phyloP scores from a whole-genome alignment of 2,329 filamentous ascomycete species.

The Pseudogymnoascus verrucosus region DNA sequence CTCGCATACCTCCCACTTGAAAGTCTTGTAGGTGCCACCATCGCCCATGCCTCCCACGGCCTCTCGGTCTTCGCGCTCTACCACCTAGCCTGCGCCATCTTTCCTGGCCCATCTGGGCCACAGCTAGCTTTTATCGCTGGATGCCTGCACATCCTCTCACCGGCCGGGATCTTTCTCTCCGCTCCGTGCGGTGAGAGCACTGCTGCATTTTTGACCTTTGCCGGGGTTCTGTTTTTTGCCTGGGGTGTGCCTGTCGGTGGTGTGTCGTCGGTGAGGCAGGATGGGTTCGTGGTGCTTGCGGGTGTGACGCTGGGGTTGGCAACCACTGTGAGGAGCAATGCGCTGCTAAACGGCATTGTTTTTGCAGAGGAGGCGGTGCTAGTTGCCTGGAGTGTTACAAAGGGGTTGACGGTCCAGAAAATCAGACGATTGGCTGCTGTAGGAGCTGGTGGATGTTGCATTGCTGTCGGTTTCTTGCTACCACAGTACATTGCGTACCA shows the following conservation, averaged over 20 bases:
- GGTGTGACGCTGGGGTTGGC: conserved; percentile 65
- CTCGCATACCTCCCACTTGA: conserved; percentile 29
- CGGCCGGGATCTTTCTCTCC: conserved; percentile 82
- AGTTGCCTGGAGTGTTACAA: conserved; percentile 34
- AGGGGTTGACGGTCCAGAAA: conserved; percentile 34
- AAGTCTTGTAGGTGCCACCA: conserved; percentile 49
- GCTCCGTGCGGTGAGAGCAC: conserved; percentile 76
- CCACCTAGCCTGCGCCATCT: conserved; percentile 52
- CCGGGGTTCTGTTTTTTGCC: conserved; percentile 63
- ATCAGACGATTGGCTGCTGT: conserved; percentile 49
- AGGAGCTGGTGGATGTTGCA: conserved; percentile 56
- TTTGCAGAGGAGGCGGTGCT: conserved; percentile 54
- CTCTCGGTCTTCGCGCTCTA: conserved; percentile 67
- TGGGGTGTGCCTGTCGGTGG: neutral
- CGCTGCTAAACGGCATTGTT: conserved; percentile 69
- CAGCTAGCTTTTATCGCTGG: conserved; percentile 60
- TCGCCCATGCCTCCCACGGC: conserved; percentile 71
- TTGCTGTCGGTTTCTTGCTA: conserved; percentile 58
- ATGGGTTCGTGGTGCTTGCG: conserved; percentile 49
- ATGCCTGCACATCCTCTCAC: conserved; percentile 72
- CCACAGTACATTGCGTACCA: conserved; percentile 72
- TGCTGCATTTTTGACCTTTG: conserved; percentile 70
- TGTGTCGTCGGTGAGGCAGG: conserved; percentile 26
- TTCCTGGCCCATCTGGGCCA: conserved; percentile 31
- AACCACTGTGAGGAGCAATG: conserved; percentile 74